Percentiles rank a stretch among this genome's conserved stretches.
phyloP scores from a whole-genome alignment of 2,329 filamentous ascomycete genomes.

The Lachnellula willkommii region DNA sequence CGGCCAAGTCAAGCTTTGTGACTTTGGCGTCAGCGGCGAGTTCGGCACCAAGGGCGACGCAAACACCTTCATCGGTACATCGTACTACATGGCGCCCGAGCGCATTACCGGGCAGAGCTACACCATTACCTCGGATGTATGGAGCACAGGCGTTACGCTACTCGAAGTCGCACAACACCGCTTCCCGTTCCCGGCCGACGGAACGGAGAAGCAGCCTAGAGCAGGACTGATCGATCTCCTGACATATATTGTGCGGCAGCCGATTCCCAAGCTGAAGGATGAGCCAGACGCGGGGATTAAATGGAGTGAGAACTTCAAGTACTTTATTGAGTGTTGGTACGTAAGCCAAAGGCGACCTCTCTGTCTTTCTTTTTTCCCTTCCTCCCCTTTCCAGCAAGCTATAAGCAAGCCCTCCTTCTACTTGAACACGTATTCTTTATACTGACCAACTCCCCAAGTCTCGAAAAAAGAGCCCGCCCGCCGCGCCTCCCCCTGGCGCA shows the following conservation, averaged over 20 bases:
- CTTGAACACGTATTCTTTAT: neutral
- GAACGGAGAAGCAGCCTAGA: conserved; percentile 88
- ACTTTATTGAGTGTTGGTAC: conserved; percentile 99
- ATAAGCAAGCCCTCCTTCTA: neutral
- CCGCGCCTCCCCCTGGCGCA: conserved; percentile 92
- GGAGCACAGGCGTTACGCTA: conserved; percentile 92
- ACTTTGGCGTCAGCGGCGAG: conserved; percentile 96
- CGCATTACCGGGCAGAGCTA: conserved; percentile 96
- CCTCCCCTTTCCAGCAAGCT: conserved; percentile 4
- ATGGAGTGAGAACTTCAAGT: conserved; percentile 98
- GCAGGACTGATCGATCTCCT: conserved; percentile 91
- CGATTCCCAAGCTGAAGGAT: conserved; percentile 92
- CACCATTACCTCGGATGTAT: conserved; percentile 97
- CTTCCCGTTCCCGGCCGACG: conserved; percentile 96
- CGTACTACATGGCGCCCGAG: conserved; percentile 99
- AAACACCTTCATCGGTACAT: conserved; percentile 97
- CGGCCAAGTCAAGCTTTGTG: conserved; percentile 94
- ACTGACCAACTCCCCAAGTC: conserved; percentile 44
- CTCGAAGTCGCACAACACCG: conserved; percentile 99
- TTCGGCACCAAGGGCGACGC: conserved; percentile 98
- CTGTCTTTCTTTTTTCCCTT: neutral
- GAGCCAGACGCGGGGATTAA: conserved; percentile 83
- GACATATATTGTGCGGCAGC: conserved; percentile 95
- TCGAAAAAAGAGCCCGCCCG: conserved; percentile 80
- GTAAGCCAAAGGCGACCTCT: conserved; percentile 34